These are phyloP conservation scores for Poa annua DNA, from an alignment of 176 grass and related monocot genomes.

Conservation along the genomic window DNA sequence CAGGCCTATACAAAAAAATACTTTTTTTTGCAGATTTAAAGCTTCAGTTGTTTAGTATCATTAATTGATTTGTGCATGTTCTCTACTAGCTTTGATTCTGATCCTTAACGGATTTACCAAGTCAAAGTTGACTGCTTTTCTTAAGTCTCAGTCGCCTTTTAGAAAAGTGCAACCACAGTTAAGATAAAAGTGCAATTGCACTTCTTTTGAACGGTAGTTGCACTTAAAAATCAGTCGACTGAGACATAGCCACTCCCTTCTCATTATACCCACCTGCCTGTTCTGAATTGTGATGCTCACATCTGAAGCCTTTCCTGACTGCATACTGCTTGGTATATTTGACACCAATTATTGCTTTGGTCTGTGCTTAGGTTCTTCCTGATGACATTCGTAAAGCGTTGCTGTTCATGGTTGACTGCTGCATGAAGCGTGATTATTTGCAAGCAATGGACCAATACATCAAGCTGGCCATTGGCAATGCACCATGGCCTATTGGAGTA, in stretches of 20 bases:
- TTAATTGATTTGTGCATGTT: constrained; percentile 21
- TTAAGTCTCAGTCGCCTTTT: too few relatives aligned
- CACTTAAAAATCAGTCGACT: too few relatives aligned
- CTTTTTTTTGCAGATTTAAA: neutral
- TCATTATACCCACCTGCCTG: neutral
- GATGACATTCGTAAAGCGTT: constrained; percentile 72
- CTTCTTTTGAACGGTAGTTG: too few relatives aligned
- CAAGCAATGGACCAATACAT: constrained; percentile 93
- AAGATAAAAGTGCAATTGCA: too few relatives aligned
- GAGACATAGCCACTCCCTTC: neutral
- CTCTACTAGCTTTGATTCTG: neutral
- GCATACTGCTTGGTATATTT: constrained; percentile 15
- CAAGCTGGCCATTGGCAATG: constrained; percentile 88
- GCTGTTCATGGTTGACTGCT: constrained; percentile 74
- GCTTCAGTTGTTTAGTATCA: neutral
- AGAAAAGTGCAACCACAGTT: too few relatives aligned
- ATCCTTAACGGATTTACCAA: too few relatives aligned
- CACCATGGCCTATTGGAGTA: constrained; percentile 94
- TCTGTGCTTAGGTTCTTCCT: constrained; percentile 67
- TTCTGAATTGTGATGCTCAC: constrained; percentile 9
- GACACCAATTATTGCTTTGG: neutral
- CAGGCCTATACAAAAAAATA: neutral
- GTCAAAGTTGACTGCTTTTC: too few relatives aligned
- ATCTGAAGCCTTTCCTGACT: constrained; percentile 29
- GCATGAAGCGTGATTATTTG: constrained; percentile 90